A percentile compares a stretch with the other conserved stretches of the same genome.
Conservation (phyloP, 164 flowering plant species). For the Vitis vinifera region ASM3070453v1 NC_081806.1:4548501-4549000, state of each 20-base stretch:
- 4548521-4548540: too few relatives aligned
- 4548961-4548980: conserved; percentile 28
- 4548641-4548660: not conserved
- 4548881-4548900: conserved; percentile 54
- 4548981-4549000: conserved; percentile 53
- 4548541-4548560: too few relatives aligned
- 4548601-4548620: too few relatives aligned
- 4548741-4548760: conserved; percentile 93
- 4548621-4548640: not conserved
- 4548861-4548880: conserved; percentile 77
- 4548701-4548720: not conserved
- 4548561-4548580: too few relatives aligned
- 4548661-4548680: too few relatives aligned
- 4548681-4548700: too few relatives aligned
- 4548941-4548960: not conserved
- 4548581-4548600: too few relatives aligned
- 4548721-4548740: not conserved
- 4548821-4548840: conserved; percentile 91
- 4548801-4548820: conserved; percentile 65
- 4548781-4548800: conserved; percentile 91
- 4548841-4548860: conserved; percentile 85
- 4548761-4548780: conserved; percentile 86
- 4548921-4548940: not conserved
- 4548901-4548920: conserved; percentile 32
- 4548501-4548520: too few relatives aligned